Base-by-base conservation (phyloP, 2,329 filamentous ascomycete genomes). In the Neofusicoccum umdonicola region DNA sequence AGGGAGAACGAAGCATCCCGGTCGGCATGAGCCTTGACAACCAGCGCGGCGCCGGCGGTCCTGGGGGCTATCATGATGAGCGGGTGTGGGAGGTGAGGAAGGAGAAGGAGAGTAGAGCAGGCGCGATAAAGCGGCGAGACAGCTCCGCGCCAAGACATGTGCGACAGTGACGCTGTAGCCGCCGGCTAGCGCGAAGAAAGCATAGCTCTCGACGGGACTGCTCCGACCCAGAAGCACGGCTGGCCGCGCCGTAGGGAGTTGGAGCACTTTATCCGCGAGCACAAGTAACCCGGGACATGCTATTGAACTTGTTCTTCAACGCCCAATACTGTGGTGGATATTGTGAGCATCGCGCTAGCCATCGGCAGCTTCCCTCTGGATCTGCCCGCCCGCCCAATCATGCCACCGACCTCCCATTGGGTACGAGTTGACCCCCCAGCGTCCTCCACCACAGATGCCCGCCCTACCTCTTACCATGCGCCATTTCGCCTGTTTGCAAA, bases 1-100 rank as follows among this genome's bases (percentile, higher is more conserved):
- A 70, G 70, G 71, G 70, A 67, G 70, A 69, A 69, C 51, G 68
- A 68, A 68, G 69, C 68, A 74, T 72, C 69, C 65, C 68, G 63
- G 65, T 65, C 60, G 64, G 69, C 65, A 65, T 64, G 64, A 66
- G 63, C 45, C 52, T 64, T 62, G 68, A 70, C 70, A 71, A 70
- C 71, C 73, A 69, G 62, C 51, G 66, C 48, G 15, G 68, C 71
- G 71, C 72, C 71, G 69, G 69, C 39, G 58, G 67, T 64, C 50
- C 63, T 64, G 60, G 64, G 66, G 63, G 58, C 41, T 67, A 69
- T 74, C 75, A 77, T 77, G 66, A 62, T 67, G 69, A 67, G 67
- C 63, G 37, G 68, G 71, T 70, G 72, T 69, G 72, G 52, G 61
- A 72, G 65, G 71, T 71, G 70, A 42, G 39, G 37, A 13, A 35